Percentiles rank a stretch among this genome's conserved stretches.
phyloP scores from a whole-genome alignment of 768 basidiomycete species.

The Podaxis sp. region DNA sequence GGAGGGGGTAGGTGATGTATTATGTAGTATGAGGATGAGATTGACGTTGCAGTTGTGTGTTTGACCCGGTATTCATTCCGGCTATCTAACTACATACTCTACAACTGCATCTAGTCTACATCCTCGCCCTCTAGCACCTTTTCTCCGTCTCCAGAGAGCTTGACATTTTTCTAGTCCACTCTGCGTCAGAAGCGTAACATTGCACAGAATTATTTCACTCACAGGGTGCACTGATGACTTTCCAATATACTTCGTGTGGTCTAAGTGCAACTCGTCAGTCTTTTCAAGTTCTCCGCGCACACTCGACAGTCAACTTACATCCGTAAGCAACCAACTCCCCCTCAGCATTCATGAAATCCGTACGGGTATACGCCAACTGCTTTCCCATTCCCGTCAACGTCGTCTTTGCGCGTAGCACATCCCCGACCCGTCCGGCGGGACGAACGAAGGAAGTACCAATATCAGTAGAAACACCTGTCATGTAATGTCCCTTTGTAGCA shows the following conservation, averaged over 20 bases:
- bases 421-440: constrained; percentile 72
- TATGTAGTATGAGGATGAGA: neutral
- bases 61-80: constrained; percentile 4
- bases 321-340: constrained; percentile 82
- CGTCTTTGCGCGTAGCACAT: constrained; percentile 63
- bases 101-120: constrained; percentile 28
- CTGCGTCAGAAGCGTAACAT: neutral
- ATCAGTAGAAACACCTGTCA: constrained; percentile 88
- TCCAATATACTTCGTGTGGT: constrained; percentile 85
- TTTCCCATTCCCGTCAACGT: constrained; percentile 73
- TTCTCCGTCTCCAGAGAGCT: constrained; percentile 79
- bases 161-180: constrained; percentile 62
- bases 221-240: constrained; percentile 54
- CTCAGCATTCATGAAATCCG: constrained; percentile 66
- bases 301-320: constrained; percentile 44
- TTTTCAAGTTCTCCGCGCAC: constrained; percentile 1
- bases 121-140: constrained; percentile 65
- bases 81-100: neutral
- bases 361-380: constrained; percentile 76
- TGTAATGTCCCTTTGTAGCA: constrained; percentile 76
- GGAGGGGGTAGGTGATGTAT: neutral
- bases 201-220: constrained; percentile 16
- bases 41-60: neutral
- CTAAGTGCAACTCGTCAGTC: constrained; percentile 33
- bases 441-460: constrained; percentile 77